Evolutionary conservation across 306 rosid genomes (phyloP).

Genomic region (Malus orientalis): DNA sequence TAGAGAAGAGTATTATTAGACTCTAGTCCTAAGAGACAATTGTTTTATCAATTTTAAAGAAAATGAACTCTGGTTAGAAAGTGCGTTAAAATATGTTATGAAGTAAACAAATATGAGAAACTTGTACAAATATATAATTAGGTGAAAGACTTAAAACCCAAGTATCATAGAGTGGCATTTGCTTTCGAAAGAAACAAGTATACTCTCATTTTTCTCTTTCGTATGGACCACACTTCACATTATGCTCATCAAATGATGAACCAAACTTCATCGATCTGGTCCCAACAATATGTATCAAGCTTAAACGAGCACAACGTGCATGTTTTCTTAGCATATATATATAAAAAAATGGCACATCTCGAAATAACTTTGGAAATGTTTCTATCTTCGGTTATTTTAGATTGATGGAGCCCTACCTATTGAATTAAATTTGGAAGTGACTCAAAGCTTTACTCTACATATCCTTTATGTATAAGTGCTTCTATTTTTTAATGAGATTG

Average conservation of each 20-base stretch:
- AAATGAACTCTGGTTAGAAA: not conserved
- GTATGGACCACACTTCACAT: not conserved
- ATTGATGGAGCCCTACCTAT: too few species aligned
- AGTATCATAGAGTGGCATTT: not conserved
- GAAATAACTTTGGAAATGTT: too few species aligned
- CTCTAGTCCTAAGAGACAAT: not conserved
- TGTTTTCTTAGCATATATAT: too few species aligned
- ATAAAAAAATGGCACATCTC: not conserved
- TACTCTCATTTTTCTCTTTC: too few species aligned
- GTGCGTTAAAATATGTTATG: not conserved
- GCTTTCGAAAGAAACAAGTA: too few species aligned
- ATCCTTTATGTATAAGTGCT: not conserved
- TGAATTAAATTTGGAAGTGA: too few species aligned
- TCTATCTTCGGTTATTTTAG: too few species aligned
- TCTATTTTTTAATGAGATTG: not conserved
- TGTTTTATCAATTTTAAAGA: not conserved
- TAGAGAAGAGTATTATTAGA: too few species aligned
- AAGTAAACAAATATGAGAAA: not conserved
- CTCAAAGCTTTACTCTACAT: too few species aligned
- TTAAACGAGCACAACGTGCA: not conserved
- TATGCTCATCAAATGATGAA: too few species aligned
- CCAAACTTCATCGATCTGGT: too few species aligned
- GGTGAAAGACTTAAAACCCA: not conserved
- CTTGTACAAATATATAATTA: not conserved
- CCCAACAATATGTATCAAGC: not conserved